Evolutionary conservation across 768 basidiomycete species (phyloP).

Genomic region (Russula lepida): DNA sequence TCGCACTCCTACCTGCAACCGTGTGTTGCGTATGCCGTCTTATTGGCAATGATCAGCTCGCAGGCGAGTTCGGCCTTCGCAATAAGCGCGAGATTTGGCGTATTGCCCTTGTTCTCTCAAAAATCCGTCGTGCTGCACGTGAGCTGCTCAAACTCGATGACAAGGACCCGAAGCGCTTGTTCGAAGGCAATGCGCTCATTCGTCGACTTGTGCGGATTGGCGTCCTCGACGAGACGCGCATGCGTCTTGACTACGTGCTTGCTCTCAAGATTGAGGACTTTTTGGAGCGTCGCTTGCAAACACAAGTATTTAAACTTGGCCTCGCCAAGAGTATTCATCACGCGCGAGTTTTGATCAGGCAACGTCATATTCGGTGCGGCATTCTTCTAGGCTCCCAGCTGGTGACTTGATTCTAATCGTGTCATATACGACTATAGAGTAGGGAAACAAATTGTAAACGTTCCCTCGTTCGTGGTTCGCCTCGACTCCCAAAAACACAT

Average conservation of each 20-base stretch:
- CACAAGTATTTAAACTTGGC: slow-evolving; percentile 98
- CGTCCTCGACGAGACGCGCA: slow-evolving; percentile 97
- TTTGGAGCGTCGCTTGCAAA: slow-evolving; percentile 98
- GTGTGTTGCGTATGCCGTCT: neutral
- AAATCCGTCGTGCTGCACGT: slow-evolving; percentile 99
- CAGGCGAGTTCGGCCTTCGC: slow-evolving; percentile 98
- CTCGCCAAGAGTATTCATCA: slow-evolving; percentile 98
- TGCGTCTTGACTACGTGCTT: slow-evolving; percentile 99
- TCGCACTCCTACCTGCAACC: neutral
- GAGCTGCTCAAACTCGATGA: slow-evolving; percentile 99
- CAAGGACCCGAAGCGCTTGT: slow-evolving; percentile 99
- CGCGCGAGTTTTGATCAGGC: slow-evolving; percentile 95
- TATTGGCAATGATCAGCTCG: slow-evolving; percentile 52
- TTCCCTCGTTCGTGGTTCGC: slow-evolving; percentile 97
- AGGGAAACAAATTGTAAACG: slow-evolving; percentile 98
- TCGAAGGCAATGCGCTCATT: slow-evolving; percentile 98
- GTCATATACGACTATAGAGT: slow-evolving; percentile 44
- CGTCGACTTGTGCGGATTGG: slow-evolving; percentile 96
- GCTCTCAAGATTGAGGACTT: slow-evolving; percentile 99
- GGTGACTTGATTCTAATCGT: neutral
- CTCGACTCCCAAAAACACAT: slow-evolving; percentile 99
- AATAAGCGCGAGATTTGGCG: slow-evolving; percentile 99
- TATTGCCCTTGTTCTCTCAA: slow-evolving; percentile 94
- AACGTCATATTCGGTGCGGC: slow-evolving; percentile 92
- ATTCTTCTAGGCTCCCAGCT: neutral